Evolutionary conservation across 352 stramenopile genomes (phyloP), one percentile per base, ranked within the genome.

Genomic region (Thraustochytrium sp.): DNA sequence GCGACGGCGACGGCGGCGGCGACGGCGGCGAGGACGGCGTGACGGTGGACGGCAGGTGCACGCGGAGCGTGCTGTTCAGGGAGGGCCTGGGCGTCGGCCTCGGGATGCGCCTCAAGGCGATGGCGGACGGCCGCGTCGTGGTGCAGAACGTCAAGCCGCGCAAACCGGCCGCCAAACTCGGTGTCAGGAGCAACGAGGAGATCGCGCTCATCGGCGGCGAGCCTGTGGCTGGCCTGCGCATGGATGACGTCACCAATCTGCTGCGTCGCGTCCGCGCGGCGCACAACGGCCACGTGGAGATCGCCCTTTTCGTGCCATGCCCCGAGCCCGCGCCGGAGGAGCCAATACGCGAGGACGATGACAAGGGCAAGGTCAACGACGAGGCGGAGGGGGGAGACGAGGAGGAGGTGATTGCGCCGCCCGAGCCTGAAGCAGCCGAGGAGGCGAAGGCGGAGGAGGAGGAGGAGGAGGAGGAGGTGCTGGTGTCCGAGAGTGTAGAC

Each of bases 61-160:
- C 62, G n/a, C 36, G 53, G 44, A 75, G 5, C 3, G 62, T 75
- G 0, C n/a, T 37, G 16, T 75, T 75, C 31, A 26, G 53, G 21
- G 62, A 54, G 62, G 36, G 36, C 1, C 36, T 75, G 4, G 44
- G 62, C 26, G n/a, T 26, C 1, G 62, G 62, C 23, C 62, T 75
- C 36, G 62, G 62, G 8, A 75, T 75, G 62, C 38, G 62, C 23
- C 62, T 75, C 62, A 75, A 75, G 62, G 38, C 40, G 38, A 13
- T 54, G 5, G 36, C 59, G 3, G 62, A 75, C 44, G 31, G 34
- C 16, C 36, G 36, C 44, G 62, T 75, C 37, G 5, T 75, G 11
- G 62, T 75, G 62, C 62, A 75, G 40, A 18, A 51, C 40, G 62
- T 75, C 4, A 75, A 75, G 44, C 36, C 36, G 23, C 36, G 62